Evolutionary conservation across 1,284 basidiomycete genomes (phyloP).

Genomic region (Pyrrhoderma noxium): DNA sequence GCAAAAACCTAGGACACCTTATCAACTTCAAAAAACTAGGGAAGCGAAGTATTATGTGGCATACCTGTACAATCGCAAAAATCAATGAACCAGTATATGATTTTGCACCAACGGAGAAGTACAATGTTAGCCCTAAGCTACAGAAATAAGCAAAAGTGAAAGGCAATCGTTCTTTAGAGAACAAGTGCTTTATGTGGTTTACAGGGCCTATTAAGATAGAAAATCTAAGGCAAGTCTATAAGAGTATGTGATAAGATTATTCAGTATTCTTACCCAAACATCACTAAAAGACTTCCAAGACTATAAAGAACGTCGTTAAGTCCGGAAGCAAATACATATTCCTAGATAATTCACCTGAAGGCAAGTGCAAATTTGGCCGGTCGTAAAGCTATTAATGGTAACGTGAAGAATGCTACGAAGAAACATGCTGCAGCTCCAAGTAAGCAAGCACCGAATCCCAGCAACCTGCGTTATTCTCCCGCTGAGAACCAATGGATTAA

Average conservation of each 20-base stretch:
- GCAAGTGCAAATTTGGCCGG: slow-evolving; percentile 86
- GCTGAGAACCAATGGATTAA: neutral
- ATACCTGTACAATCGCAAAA: slow-evolving; percentile 69
- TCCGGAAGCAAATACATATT: neutral
- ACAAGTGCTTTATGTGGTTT: slow-evolving; percentile 85
- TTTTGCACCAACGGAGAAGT: slow-evolving; percentile 76
- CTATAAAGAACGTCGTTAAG: slow-evolving; percentile 31
- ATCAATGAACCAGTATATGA: slow-evolving; percentile 82
- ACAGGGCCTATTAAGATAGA: slow-evolving; percentile 80
- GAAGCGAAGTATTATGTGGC: slow-evolving; percentile 1
- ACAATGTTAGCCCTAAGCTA: slow-evolving; percentile 78
- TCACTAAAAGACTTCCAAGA: slow-evolving; percentile 76
- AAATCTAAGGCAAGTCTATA: slow-evolving; percentile 42
- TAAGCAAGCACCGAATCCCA: slow-evolving; percentile 91
- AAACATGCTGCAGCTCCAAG: slow-evolving; percentile 92
- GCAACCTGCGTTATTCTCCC: slow-evolving; percentile 43
- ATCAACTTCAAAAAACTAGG: neutral
- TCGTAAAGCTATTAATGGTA: slow-evolving; percentile 77
- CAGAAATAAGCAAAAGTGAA: slow-evolving; percentile 82
- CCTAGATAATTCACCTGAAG: slow-evolving; percentile 53
- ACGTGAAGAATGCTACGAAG: slow-evolving; percentile 87
- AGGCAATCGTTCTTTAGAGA: slow-evolving; percentile 79
- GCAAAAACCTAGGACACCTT: slow-evolving; percentile 54
- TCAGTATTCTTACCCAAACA: slow-evolving; percentile 63
- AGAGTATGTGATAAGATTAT: slow-evolving; percentile 22